Evolutionary conservation across 2,329 filamentous ascomycete species (phyloP).

Genomic region (Colletotrichum euphorbiae): DNA sequence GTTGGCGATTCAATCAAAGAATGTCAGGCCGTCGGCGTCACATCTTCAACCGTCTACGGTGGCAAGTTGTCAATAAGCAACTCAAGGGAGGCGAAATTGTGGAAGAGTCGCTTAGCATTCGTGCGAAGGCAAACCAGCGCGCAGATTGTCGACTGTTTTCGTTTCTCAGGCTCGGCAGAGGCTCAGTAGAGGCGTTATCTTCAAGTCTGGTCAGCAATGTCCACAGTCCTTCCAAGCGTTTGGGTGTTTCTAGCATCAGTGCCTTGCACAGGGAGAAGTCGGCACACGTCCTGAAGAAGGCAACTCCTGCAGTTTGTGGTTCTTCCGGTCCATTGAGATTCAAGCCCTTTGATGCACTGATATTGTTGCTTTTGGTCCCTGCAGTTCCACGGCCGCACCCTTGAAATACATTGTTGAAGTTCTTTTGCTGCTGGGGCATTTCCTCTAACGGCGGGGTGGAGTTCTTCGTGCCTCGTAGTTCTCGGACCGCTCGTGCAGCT

Average conservation of each 20-base stretch:
- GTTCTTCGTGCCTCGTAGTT: background rate
- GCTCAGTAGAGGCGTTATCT: background rate
- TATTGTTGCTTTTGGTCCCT: background rate
- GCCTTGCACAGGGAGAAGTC: background rate
- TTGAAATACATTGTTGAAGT: background rate
- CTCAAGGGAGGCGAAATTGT: background rate
- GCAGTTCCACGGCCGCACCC: background rate
- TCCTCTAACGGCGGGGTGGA: background rate
- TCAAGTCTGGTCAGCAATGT: background rate
- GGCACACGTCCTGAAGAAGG: background rate
- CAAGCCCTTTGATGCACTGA: background rate
- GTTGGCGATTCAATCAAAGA: background rate
- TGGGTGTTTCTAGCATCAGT: background rate
- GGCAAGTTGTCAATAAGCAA: background rate
- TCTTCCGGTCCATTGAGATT: background rate
- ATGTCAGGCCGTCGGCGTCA: background rate
- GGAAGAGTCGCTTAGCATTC: background rate
- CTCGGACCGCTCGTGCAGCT: background rate
- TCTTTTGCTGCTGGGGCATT: background rate
- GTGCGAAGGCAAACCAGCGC: background rate
- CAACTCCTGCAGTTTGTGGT: background rate
- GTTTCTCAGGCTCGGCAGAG: background rate
- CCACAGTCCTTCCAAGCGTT: background rate
- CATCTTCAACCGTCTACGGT: background rate
- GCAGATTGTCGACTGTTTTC: background rate